These are phyloP conservation scores for Daedalea quercina DNA, from an alignment of 768 basidiomycete genomes.

Conservation along the genomic window DNA sequence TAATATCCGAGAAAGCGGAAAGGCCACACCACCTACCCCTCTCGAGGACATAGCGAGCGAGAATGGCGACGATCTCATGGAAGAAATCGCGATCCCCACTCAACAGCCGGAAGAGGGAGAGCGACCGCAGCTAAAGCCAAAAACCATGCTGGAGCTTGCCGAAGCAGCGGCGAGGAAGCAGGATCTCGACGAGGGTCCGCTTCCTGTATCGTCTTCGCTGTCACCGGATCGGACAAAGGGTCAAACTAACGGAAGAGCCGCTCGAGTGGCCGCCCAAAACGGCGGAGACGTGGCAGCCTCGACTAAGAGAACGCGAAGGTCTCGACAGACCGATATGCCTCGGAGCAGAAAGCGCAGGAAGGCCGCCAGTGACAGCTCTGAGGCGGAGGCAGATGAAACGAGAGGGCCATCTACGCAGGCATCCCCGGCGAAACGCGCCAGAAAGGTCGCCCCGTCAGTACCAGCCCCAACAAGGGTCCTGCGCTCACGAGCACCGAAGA, in stretches of 20 bases:
- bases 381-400: constrained; percentile 8
- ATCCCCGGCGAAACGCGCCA: constrained; percentile 14
- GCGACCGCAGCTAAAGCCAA: constrained; percentile 29
- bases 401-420: background rate
- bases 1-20: background rate
- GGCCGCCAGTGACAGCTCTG: constrained; percentile 6
- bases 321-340: constrained; percentile 5
- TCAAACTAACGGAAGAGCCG: background rate
- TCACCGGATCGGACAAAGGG: background rate
- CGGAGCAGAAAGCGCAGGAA: constrained; percentile 16
- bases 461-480: constrained; percentile 37
- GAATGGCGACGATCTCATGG: constrained; percentile 27
- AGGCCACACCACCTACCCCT: background rate
- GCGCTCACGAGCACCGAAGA: constrained; percentile 53
- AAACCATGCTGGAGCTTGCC: constrained; percentile 62
- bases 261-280: background rate
- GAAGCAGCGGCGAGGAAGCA: constrained; percentile 29
- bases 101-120: background rate
- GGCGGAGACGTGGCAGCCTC: background rate
- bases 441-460: constrained; percentile 6
- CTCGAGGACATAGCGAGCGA: constrained; percentile 14
- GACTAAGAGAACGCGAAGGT: background rate
- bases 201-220: background rate
- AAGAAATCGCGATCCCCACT: constrained; percentile 7
- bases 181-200: background rate